Base-by-base conservation (phyloP, 2,329 filamentous ascomycete genomes). In the Diaporthe humulicola region DNA sequence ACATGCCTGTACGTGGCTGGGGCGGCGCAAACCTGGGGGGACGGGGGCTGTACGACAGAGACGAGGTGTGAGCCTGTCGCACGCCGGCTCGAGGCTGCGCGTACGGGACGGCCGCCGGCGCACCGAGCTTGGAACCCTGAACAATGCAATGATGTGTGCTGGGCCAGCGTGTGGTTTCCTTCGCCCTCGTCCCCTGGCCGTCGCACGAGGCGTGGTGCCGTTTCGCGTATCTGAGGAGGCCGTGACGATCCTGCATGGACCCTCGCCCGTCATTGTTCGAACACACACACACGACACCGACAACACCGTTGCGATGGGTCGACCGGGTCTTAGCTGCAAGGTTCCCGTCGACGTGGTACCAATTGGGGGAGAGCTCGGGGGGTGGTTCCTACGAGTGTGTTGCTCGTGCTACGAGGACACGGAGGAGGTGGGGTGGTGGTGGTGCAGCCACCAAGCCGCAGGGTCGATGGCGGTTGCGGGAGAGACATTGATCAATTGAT, bases 1-100 rank as follows among this genome's bases (percentile, higher is more conserved):
- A 69, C 64, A 69, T 69, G 64, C 64, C 45, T 52, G 64, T 69
- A 69, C 64, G 48, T 54, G 48, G 64, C 64, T 69, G 64, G 64
- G 64, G 30, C 30, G 28, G 40, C 40, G 38, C 15, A 22, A 22
- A 48, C 19, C 64, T 69, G 64, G 64, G 42, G 64, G 38, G 17
- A n/a, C n/a, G n/a, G 30, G 19, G 30, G 5, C 33, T 40, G 64
- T 54, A 6, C 40, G 48, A 54, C 64, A 2, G 45, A 54, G 48
- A 6, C 22, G 25, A 19, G 38, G 58, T n/a, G n/a, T 28, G 56
- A 38, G 19, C 33, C 30, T 40, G 64, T 69, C 64, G 64, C 64
- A 69, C 45, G 54, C 64, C 64, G 64, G 45, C 45, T 52, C 30
- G 45, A 50, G 45, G 42, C 25, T 45, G 38, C 6, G 10, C n/a